A percentile compares a stretch with the other conserved stretches of the same genome.
These are phyloP conservation scores for Fulvia fulva DNA, from an alignment of 2,329 filamentous ascomycete species.

Conservation along the genomic window DNA sequence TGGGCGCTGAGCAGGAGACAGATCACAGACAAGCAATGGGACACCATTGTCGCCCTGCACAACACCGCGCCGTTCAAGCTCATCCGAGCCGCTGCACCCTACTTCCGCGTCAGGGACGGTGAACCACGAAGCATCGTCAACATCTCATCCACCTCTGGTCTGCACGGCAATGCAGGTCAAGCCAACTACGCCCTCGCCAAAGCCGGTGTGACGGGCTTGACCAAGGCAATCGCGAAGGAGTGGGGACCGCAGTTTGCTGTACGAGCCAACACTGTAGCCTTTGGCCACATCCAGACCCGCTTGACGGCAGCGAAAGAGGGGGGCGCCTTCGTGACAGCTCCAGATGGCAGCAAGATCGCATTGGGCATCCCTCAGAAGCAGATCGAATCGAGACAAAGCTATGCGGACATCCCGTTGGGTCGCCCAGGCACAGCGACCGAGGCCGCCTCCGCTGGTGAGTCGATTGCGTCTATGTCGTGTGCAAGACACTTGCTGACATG, in stretches of 20 bases:
- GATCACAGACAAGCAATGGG: conserved; percentile 88
- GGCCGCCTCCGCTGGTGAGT: conserved; percentile 58
- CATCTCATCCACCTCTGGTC: conserved; percentile 74
- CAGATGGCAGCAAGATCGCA: conserved; percentile 70
- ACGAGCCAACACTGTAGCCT: conserved; percentile 76
- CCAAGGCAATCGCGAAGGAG: conserved; percentile 85
- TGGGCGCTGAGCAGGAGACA: conserved; percentile 22
- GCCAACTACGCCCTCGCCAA: conserved; percentile 84
- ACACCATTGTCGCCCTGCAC: conserved; percentile 80
- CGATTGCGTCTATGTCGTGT: background rate
- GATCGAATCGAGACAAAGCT: conserved; percentile 40
- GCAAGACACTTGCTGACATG: background rate
- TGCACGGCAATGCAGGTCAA: conserved; percentile 88
- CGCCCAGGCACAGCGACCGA: conserved; percentile 74
- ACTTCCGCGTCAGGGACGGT: conserved; percentile 82
- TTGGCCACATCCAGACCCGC: conserved; percentile 75
- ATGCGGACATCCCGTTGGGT: conserved; percentile 69
- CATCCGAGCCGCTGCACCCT: conserved; percentile 73
- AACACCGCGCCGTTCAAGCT: conserved; percentile 82
- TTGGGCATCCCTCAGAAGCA: conserved; percentile 68
- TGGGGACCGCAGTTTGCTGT: conserved; percentile 85
- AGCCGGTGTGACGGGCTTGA: conserved; percentile 75
- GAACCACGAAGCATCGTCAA: conserved; percentile 77
- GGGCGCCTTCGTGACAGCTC: conserved; percentile 72
- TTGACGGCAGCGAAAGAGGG: conserved; percentile 81